These are phyloP conservation scores for Dactylellina cionopaga DNA, from an alignment of 2,329 filamentous ascomycete species.

Conservation along the genomic window DNA sequence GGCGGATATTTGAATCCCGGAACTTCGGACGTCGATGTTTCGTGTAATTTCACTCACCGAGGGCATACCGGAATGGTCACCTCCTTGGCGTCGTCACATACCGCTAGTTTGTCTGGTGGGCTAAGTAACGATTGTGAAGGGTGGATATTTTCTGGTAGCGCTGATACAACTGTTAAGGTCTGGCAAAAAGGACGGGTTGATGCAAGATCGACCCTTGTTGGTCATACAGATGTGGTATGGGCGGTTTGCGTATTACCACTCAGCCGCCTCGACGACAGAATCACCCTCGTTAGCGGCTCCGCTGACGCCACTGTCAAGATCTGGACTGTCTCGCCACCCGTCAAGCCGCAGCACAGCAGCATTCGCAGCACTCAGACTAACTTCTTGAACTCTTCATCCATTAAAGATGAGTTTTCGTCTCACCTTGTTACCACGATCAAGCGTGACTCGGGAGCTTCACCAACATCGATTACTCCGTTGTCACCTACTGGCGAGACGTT, in stretches of 20 bases:
- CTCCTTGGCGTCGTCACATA: slow-evolving; percentile 86
- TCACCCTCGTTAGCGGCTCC: slow-evolving; percentile 88
- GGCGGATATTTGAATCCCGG: slow-evolving; percentile 74
- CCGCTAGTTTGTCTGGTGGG: slow-evolving; percentile 70
- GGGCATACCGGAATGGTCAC: slow-evolving; percentile 93
- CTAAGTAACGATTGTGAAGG: slow-evolving; percentile 79
- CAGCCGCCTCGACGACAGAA: slow-evolving; percentile 80
- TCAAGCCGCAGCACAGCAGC: slow-evolving; percentile 62
- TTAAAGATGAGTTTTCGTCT: slow-evolving; percentile 85
- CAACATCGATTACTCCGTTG: slow-evolving; percentile 93
- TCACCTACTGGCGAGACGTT: slow-evolving; percentile 84
- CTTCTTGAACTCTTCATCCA: slow-evolving; percentile 80
- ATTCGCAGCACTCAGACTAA: slow-evolving; percentile 72
- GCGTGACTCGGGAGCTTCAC: slow-evolving; percentile 74
- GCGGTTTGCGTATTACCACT: slow-evolving; percentile 91
- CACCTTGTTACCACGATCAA: slow-evolving; percentile 87
- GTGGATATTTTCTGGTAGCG: slow-evolving; percentile 98
- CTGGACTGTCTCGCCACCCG: slow-evolving; percentile 92
- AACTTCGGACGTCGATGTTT: slow-evolving; percentile 85
- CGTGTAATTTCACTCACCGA: slow-evolving; percentile 92
- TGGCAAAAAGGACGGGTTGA: slow-evolving; percentile 96
- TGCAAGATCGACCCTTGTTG: slow-evolving; percentile 91
- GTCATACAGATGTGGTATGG: slow-evolving; percentile 96
- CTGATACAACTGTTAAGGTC: slow-evolving; percentile 89
- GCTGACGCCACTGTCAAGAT: slow-evolving; percentile 92